Evolutionary conservation across 768 basidiomycete genomes (phyloP).

Genomic region (Sarcodon sp.): DNA sequence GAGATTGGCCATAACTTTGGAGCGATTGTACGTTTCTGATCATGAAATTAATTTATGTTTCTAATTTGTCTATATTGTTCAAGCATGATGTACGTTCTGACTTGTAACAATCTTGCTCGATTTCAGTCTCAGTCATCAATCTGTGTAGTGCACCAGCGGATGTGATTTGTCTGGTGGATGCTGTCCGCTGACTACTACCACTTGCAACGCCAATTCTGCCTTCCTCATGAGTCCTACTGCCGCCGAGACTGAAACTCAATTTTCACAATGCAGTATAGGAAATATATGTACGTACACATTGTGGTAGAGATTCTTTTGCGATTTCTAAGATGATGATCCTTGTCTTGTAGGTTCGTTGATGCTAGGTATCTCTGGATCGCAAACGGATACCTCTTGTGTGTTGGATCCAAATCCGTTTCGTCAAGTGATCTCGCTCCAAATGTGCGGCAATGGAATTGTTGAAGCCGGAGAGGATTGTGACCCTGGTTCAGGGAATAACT

Average conservation of each 20-base stretch:
- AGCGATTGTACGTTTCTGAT: conserved; percentile 50
- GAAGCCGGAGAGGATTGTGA: conserved; percentile 83
- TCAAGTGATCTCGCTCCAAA: conserved; percentile 45
- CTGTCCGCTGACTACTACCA: conserved; percentile 49
- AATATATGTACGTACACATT: conserved; percentile 56
- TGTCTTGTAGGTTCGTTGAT: conserved; percentile 44
- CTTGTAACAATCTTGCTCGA: background rate
- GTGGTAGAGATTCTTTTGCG: background rate
- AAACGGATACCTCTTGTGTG: conserved; percentile 56
- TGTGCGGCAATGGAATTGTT: conserved; percentile 79
- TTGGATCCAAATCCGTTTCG: conserved; percentile 33
- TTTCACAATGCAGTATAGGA: conserved; percentile 72
- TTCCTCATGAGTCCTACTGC: conserved; percentile 85
- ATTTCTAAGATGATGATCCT: background rate
- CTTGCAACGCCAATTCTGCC: conserved; percentile 51
- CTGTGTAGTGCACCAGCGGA: conserved; percentile 43
- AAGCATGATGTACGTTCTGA: conserved; percentile 40
- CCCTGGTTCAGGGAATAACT: conserved; percentile 47
- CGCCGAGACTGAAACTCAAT: conserved; percentile 45
- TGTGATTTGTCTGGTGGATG: conserved; percentile 43
- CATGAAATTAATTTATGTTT: conserved; percentile 3
- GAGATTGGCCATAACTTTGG: conserved; percentile 87
- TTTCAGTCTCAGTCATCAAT: conserved; percentile 1
- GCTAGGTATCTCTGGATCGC: conserved; percentile 26
- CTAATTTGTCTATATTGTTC: conserved; percentile 4